Percentiles rank a stretch among this genome's conserved stretches.
phyloP scores from a whole-genome alignment of 805 yeast genomes.

The Lipomyces japonicus region DNA sequence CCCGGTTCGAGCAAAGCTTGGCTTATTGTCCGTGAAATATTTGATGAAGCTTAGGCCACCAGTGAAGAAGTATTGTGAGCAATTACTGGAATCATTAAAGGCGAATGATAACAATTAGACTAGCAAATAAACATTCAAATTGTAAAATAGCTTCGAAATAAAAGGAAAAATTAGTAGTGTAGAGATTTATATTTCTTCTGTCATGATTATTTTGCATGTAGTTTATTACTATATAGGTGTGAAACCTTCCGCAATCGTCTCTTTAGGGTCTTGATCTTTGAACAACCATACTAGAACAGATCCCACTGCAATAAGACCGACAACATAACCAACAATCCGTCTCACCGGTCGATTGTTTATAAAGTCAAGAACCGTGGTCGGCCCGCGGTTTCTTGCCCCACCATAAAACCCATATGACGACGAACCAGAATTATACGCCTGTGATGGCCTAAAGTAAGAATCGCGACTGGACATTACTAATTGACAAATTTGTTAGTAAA shows the following conservation, averaged over 20 bases:
- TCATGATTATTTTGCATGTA: no score
- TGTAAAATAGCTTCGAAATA: no score
- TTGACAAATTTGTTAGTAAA: no score
- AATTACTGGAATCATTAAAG: constrained; percentile 4
- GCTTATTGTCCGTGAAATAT: constrained; percentile 62
- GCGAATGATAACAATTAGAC: background rate
- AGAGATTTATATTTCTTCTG: no score
- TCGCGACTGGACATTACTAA: background rate
- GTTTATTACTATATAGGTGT: no score
- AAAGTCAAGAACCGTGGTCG: background rate
- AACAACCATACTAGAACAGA: background rate
- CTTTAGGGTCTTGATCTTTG: background rate
- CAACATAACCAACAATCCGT: background rate
- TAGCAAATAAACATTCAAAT: no score
- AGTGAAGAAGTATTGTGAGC: constrained; percentile 9
- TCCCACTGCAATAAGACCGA: background rate
- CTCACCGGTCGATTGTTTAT: background rate
- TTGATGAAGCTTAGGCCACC: constrained; percentile 22
- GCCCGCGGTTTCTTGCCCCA: background rate
- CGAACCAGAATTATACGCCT: background rate
- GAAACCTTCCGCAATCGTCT: background rate
- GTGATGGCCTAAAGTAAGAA: background rate
- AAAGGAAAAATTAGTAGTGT: background rate
- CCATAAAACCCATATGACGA: background rate
- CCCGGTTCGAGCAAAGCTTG: constrained; percentile 76